Base-by-base conservation (phyloP, 2,329 filamentous ascomycete species). In the Myriosclerotinia duriaeana region DNA sequence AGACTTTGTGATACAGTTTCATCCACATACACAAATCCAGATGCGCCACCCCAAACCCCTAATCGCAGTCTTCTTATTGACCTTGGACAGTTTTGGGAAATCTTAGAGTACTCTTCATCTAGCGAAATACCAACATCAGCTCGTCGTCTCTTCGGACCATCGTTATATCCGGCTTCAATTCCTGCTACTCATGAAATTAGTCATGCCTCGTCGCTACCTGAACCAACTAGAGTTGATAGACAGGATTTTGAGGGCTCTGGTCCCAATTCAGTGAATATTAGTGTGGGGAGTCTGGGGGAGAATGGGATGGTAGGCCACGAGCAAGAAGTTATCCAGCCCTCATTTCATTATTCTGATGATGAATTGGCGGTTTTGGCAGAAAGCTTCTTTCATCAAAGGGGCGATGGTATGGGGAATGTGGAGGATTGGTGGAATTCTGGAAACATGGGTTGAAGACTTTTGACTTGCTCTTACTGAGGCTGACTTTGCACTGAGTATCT, bases 61-160 rank as follows among this genome's bases (percentile, higher is more conserved):
- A 76, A 66, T 69, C 75, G 40, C 71, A 77, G 69, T 76, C 74
- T 80, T 9, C 73, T 80, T 1, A 81, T 82, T 48, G 80, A 82
- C 63, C 76, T 82, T 0, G 79, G 78, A 5, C 76, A 79, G 30
- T 82, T 82, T 70, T 82, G 80, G 78, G 80, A 82, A 66, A 80
- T 82, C 14, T 75, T 82, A 1, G 80, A 82, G 71, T 81, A 81
- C 63, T 78, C 79, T 0, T 79, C 78, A 11, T 78, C 78, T 14
- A 78, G 76, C 59, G 79, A 80, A 52, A 52, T 72, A 1, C 72
- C 74, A 2, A 72, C 75, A 46, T 77, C 76, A 9, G 75, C 76
- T 3, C 74, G 75, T 17, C 72, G 75, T 30, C 76, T 81, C n/a
- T 81, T 82, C 63, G 80, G 80, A 3, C 68, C 78, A 42, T 78